Conservation (phyloP, 2,329 filamentous ascomycete genomes). For the Neodidymelliopsis sp. region DNA sequence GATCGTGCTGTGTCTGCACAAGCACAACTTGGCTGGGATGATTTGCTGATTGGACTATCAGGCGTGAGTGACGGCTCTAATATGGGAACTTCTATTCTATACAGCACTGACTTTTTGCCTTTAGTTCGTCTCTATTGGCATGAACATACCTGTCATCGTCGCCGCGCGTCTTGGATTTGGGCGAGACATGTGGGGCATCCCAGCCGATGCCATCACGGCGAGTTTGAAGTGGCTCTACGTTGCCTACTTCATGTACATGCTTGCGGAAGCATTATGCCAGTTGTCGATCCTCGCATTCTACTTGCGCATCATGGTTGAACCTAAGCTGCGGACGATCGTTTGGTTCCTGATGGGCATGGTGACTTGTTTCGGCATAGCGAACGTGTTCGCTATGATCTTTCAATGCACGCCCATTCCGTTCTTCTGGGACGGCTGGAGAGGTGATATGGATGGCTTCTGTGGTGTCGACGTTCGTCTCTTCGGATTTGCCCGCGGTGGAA, state of each 20-base stretch:
- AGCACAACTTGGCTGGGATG: constrained; percentile 40
- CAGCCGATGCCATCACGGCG: constrained; percentile 35
- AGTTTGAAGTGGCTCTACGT: constrained; percentile 40
- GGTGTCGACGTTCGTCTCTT: constrained; percentile 51
- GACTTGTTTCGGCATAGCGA: constrained; percentile 34
- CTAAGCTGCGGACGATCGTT: constrained; percentile 21
- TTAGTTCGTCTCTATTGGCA: constrained; percentile 33
- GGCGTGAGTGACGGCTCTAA: constrained; percentile 35
- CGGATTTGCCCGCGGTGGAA: constrained; percentile 45
- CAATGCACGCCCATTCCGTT: constrained; percentile 49
- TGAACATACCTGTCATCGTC: constrained; percentile 37
- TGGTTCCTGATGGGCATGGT: constrained; percentile 34
- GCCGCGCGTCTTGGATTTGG: constrained; percentile 38
- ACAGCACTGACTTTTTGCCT: constrained; percentile 2
- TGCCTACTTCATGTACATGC: constrained; percentile 42
- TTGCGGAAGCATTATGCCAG: constrained; percentile 37
- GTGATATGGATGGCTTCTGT: constrained; percentile 40
- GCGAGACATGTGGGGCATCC: constrained; percentile 41
- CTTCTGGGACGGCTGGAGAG: constrained; percentile 53
- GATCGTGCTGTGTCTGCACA: constrained; percentile 34
- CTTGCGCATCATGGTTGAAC: constrained; percentile 39
- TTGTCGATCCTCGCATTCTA: constrained; percentile 44
- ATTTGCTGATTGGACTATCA: constrained; percentile 39
- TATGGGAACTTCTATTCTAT: neutral
- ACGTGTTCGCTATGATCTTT: constrained; percentile 40